Conservation (phyloP, 495 filamentous ascomycete genomes). For the Clavariopsis aquatica region DNA sequence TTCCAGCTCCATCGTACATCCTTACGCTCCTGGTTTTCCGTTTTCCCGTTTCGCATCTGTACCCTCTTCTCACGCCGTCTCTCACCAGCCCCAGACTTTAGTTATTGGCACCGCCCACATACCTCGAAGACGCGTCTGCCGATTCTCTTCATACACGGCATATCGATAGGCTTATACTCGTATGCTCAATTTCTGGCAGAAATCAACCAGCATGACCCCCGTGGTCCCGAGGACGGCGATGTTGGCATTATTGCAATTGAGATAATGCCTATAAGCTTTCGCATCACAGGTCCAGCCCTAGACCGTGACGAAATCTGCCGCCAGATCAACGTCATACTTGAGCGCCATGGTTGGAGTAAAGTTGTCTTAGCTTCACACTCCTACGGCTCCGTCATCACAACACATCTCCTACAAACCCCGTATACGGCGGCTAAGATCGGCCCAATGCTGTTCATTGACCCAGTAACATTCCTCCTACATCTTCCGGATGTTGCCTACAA, state of each 20-base stretch:
- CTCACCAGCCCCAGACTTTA: slow-evolving; percentile 53
- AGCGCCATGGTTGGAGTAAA: slow-evolving; percentile 55
- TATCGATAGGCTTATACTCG: slow-evolving; percentile 66
- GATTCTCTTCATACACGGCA: slow-evolving; percentile 69
- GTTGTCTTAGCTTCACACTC: slow-evolving; percentile 61
- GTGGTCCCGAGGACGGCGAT: slow-evolving; percentile 37
- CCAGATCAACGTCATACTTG: slow-evolving; percentile 56
- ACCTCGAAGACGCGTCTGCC: slow-evolving; percentile 56
- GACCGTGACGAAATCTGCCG: slow-evolving; percentile 50
- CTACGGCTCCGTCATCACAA: slow-evolving; percentile 53
- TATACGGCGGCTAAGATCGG: slow-evolving; percentile 48
- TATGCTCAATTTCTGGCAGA: slow-evolving; percentile 59
- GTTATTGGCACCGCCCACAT: slow-evolving; percentile 68
- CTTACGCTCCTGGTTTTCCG: slow-evolving; percentile 42
- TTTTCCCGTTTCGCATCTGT: slow-evolving; percentile 59
- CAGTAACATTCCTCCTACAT: slow-evolving; percentile 65
- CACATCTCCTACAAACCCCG: slow-evolving; percentile 58
- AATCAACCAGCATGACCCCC: slow-evolving; percentile 44
- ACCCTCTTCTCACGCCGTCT: slow-evolving; percentile 45
- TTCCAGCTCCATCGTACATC: slow-evolving; percentile 49
- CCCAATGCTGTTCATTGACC: slow-evolving; percentile 61
- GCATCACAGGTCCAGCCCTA: slow-evolving; percentile 57
- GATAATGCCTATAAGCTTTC: slow-evolving; percentile 62
- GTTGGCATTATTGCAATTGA: slow-evolving; percentile 67
- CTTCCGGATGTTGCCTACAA: slow-evolving; percentile 72